Evolutionary conservation across 306 rosid species (phyloP).

Genomic region (Fragaria iinumae): DNA sequence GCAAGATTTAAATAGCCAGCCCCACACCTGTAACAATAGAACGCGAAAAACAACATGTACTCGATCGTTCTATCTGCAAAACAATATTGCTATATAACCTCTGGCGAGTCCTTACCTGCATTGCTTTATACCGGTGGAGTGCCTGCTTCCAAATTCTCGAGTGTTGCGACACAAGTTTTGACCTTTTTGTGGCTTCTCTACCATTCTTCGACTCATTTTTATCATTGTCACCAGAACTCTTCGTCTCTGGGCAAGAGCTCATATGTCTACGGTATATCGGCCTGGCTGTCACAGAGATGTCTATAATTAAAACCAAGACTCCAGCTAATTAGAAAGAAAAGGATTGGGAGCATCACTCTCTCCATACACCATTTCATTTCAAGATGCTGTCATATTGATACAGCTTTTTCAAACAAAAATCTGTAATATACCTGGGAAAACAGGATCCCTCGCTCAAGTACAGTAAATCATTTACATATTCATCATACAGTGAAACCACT

Average conservation of each 20-base stretch:
- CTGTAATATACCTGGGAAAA: slow-evolving; percentile 60
- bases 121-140: slow-evolving; percentile 49
- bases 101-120: slow-evolving; percentile 46
- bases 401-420: not conserved
- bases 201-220: slow-evolving; percentile 17
- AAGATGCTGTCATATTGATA: not conserved
- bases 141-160: slow-evolving; percentile 53
- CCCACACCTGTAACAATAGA: slow-evolving; percentile 58
- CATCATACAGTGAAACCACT: slow-evolving; percentile 76
- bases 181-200: slow-evolving; percentile 32
- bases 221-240: slow-evolving; percentile 20
- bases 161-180: slow-evolving; percentile 42
- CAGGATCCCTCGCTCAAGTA: slow-evolving; percentile 80
- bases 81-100: not conserved
- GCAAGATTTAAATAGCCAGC: slow-evolving; percentile 76
- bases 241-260: slow-evolving; percentile 21
- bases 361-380: not conserved
- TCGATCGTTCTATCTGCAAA: not conserved
- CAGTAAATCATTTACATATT: slow-evolving; percentile 78
- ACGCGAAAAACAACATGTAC: not conserved
- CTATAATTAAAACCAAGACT: slow-evolving; percentile 21
- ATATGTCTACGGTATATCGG: slow-evolving; percentile 52
- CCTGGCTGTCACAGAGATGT: slow-evolving; percentile 67
- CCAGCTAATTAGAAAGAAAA: not conserved
- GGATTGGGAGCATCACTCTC: not conserved